Evolutionary conservation across 306 rosid species (phyloP).

Genomic region (Quercus variabilis): DNA sequence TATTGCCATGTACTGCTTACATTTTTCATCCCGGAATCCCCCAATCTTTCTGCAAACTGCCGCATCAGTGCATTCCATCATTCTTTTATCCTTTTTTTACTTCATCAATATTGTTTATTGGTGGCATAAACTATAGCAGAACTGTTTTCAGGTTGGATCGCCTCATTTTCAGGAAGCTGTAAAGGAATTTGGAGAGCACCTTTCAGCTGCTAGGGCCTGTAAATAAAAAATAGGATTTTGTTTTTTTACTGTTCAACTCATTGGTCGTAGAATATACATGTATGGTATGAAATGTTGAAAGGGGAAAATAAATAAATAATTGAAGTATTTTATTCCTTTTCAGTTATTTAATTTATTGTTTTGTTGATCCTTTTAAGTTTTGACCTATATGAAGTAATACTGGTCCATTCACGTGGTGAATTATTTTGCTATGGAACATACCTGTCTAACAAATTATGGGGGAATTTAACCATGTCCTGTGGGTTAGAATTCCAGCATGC

Average conservation of each 20-base stretch:
- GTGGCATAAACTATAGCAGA: conserved; percentile 25
- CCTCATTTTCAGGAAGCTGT: conserved; percentile 49
- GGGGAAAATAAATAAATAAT: conserved; percentile 29
- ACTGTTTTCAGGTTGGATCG: conserved; percentile 35
- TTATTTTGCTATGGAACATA: not conserved
- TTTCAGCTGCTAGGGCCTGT: conserved; percentile 47
- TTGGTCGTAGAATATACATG: conserved; percentile 55
- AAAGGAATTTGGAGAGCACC: conserved; percentile 49
- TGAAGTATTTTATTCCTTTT: conserved; percentile 18
- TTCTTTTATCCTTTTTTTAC: not conserved
- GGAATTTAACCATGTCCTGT: not conserved
- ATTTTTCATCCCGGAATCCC: not conserved
- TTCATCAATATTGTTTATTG: not conserved
- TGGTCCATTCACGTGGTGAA: not conserved
- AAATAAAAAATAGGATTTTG: conserved; percentile 63
- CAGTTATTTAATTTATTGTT: conserved; percentile 5
- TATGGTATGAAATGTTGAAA: conserved; percentile 38
- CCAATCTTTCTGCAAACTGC: not conserved
- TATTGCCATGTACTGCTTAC: not conserved
- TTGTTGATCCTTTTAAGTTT: too few relatives aligned
- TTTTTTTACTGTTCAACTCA: conserved; percentile 30
- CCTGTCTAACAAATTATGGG: too few relatives aligned
- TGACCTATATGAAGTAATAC: not conserved
- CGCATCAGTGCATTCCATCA: too few relatives aligned
- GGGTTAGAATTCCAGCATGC: not conserved